phyloP scores from a whole-genome alignment of 129 eudicot species.

The carrot (Daucus carota) region DH1_v3.0 NC_030387.2:7581001-7581500 shows the following conservation, averaged over 20 bases:
- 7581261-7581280: background rate
- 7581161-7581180: background rate
- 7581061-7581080: background rate
- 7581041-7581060: background rate
- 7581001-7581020: too few relatives aligned
- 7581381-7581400: constrained; percentile 48
- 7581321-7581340: constrained; percentile 31
- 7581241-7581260: background rate
- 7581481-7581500: constrained; percentile 82
- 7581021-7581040: background rate
- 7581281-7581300: background rate
- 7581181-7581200: background rate
- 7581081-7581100: background rate
- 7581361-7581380: constrained; percentile 77
- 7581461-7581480: constrained; percentile 62
- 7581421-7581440: constrained; percentile 77
- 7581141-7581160: background rate
- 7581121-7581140: background rate
- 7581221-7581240: background rate
- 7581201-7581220: background rate
- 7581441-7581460: constrained; percentile 66
- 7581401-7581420: constrained; percentile 83
- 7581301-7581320: background rate
- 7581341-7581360: constrained; percentile 54
- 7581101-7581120: background rate